These are phyloP conservation scores for Stropharia rugosoannulata DNA, from an alignment of 768 basidiomycete species.

Conservation along the genomic window DNA sequence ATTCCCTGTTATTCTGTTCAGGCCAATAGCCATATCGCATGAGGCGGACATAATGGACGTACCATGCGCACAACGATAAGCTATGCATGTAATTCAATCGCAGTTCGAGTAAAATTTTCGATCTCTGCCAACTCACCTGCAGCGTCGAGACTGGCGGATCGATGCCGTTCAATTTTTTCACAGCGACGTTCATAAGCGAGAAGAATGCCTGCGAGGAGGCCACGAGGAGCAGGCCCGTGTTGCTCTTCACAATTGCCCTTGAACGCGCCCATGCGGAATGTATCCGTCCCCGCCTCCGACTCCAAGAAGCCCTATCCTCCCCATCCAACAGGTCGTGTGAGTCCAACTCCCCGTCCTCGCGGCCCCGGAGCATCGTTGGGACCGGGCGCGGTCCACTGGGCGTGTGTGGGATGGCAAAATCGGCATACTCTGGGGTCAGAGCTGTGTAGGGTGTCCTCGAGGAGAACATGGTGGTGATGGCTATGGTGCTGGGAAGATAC, in stretches of 20 bases:
- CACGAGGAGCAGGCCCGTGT: constrained; percentile 62
- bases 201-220: constrained; percentile 58
- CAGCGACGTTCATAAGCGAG: constrained; percentile 58
- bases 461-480: neutral
- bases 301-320: neutral
- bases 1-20: constrained; percentile 2
- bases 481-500: too few species aligned
- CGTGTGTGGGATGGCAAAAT: constrained; percentile 12
- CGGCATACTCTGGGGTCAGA: constrained; percentile 16
- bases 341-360: neutral
- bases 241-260: constrained; percentile 24
- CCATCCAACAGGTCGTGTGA: neutral
- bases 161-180: constrained; percentile 59
- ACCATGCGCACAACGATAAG: constrained; percentile 21
- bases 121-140: constrained; percentile 37
- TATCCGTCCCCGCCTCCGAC: neutral
- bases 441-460: constrained; percentile 17
- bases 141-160: constrained; percentile 58
- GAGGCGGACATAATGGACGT: neutral
- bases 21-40: neutral
- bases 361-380: neutral
- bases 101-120: neutral
- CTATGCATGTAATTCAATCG: neutral
- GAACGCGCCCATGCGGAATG: neutral
- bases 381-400: neutral